Evolutionary conservation across 2,329 filamentous ascomycete genomes (phyloP), one percentile per base, ranked within the genome.

Genomic region (Huntiella omanensis): DNA sequence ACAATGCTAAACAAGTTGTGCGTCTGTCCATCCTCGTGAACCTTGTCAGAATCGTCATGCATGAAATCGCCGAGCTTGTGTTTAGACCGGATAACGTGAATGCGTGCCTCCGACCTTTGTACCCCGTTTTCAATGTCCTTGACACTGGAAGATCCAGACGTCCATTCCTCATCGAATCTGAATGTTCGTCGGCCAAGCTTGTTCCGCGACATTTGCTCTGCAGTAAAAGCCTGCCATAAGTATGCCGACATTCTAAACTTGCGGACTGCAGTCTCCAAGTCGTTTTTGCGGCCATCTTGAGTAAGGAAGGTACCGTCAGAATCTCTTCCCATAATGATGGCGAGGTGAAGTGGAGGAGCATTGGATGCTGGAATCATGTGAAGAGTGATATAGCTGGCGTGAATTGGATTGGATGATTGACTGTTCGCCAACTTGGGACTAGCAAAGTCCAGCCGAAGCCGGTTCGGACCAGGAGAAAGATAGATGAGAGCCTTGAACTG

Each of bases 211-310:
- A 96, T 96, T 59, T 96, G 87, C 60, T 98, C 91, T 5, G 84
- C 85, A 0, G 88, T 96, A 56, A 93, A 96, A 5, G 87, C 85
- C 59, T 98, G 91, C 87, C 91, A 96, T 11, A 96, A 68, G 58
- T 96, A 95, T 17, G 85, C 88, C 13, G 86, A 81, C 82, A 93
- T 95, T 52, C 87, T 76, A 59, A 91, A 95, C 59, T 98, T 98
- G 55, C 75, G 76, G 44, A 93, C 71, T 0, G 91, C 91, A 5
- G 75, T 76, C 8, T 87, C 79, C 33, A 96, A 58, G 1, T 71
- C 73, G 60, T 94, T 93, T 47, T 73, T 66, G 42, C 83, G 74
- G 46, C 84, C 76, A 1, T 85, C 86, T 12, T 78, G 71, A 3
- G 84, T 78, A 63, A 96, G 87, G 55, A 82, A 95, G 2, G 80